Evolutionary conservation across 805 yeast species (phyloP), one percentile per base, ranked within the genome.

Genomic region (Kuraishia borneana): DNA sequence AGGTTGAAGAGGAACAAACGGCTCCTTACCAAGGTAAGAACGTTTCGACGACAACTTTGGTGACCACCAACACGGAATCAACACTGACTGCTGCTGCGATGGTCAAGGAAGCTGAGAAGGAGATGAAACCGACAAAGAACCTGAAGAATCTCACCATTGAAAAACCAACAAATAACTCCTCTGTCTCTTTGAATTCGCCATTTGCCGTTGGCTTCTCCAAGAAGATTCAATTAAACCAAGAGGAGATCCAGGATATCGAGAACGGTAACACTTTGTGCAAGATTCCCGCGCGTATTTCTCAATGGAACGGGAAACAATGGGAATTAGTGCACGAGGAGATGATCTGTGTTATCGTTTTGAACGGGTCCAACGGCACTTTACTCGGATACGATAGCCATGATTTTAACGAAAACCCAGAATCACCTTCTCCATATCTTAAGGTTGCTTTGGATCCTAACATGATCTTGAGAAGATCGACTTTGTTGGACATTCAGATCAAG

Each of bases 251-350:
- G 20, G 18, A 17, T 3, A 19, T 37, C 21, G 35, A 35, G 10
- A 30, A 30, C 13, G 34, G 37, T n/a, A 33, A 20, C 17, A 19
- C 34, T 2, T 30, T 42, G 20, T 43, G 39, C 17, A 32, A 45
- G 18, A 48, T 50, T 30, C 38, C 41, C 16, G 48, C 51, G 2
- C 44, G 44, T 28, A 37, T 46, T 21, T 50, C 54, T 5, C 38
- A 35, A 28, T 56, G 61, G 60, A 26, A 13, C 9, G 30, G 30
- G 9, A 31, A 39, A n/a, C 36, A 36, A n/a, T 57, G 63, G 62
- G 42, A 39, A 12, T 37, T 49, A 18, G 28, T 49, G 9, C 33
- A 45, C 4, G 37, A 32, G 17, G 27, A 38, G 21, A 19, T 36
- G 16, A 7, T 26, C 5, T 10, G 31, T 18, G 22, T 22, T 6